These are phyloP conservation scores for Cladosporium sp. DNA, from an alignment of 2,329 filamentous ascomycete species.

Conservation along the genomic window DNA sequence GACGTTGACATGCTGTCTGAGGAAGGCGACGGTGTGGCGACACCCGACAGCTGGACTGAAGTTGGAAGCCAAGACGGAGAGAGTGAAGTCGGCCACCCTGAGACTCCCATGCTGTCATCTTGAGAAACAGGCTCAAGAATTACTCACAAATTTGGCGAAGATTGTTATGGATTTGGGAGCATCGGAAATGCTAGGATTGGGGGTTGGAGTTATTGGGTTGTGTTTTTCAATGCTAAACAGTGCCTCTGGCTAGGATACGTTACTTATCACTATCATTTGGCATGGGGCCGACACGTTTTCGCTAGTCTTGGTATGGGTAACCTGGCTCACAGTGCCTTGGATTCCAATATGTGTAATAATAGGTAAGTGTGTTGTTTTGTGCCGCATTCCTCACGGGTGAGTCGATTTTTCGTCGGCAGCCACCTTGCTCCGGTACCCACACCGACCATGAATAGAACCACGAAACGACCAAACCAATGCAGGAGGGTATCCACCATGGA, in stretches of 20 bases:
- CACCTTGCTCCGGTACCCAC: not conserved
- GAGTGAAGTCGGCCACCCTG: constrained; percentile 28
- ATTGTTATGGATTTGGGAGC: constrained; percentile 3
- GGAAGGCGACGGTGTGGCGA: constrained; percentile 36
- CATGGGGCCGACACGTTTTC: not conserved
- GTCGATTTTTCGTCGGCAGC: not conserved
- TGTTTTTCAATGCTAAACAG: not conserved
- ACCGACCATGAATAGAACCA: too few relatives aligned
- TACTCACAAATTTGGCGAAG: constrained; percentile 5
- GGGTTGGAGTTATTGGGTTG: not conserved
- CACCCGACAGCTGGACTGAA: constrained; percentile 42
- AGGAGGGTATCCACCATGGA: not conserved
- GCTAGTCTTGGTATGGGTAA: not conserved
- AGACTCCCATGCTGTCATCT: constrained; percentile 68
- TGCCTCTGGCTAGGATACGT: constrained; percentile 2
- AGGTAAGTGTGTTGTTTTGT: not conserved
- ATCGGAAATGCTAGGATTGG: not conserved
- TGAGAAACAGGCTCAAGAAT: not conserved
- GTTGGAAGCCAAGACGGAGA: constrained; percentile 41
- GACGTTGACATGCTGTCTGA: constrained; percentile 40
- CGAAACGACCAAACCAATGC: too few relatives aligned
- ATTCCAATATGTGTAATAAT: not conserved
- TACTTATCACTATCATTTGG: not conserved
- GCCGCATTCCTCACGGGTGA: too few relatives aligned
- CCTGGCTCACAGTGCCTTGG: not conserved